Evolutionary conservation across 2,329 filamentous ascomycete species (phyloP).

Genomic region (Curvularia verruculosa): DNA sequence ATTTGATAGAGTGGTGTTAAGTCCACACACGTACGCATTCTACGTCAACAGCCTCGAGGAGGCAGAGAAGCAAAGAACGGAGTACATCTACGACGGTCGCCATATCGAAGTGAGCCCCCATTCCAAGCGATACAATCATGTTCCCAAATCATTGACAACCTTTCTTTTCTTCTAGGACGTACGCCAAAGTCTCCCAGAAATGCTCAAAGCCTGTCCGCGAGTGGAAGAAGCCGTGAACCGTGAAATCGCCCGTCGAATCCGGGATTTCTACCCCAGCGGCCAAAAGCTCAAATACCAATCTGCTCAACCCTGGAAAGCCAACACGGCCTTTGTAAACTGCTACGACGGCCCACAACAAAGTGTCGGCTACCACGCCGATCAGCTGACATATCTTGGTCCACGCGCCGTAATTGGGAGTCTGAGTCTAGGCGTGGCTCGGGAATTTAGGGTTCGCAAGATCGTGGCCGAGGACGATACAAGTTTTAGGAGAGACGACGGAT

Average conservation of each 20-base stretch:
- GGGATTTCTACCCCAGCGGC: constrained; percentile 68
- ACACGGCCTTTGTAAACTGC: constrained; percentile 93
- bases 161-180: constrained; percentile 60
- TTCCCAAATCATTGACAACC: no score
- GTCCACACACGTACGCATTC: constrained; percentile 82
- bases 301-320: constrained; percentile 75
- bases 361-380: constrained; percentile 92
- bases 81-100: constrained; percentile 86
- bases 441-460: constrained; percentile 85
- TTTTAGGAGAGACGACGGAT: constrained; percentile 46
- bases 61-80: constrained; percentile 70
- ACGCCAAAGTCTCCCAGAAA: constrained; percentile 74
- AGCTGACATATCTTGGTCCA: constrained; percentile 90
- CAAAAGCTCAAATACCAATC: constrained; percentile 81
- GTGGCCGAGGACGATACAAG: constrained; percentile 65
- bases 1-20: constrained; percentile 85
- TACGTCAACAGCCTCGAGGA: constrained; percentile 80
- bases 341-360: constrained; percentile 81
- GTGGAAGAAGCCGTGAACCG: constrained; percentile 79
- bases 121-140: no score
- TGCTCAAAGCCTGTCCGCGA: constrained; percentile 69
- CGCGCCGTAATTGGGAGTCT: constrained; percentile 87
- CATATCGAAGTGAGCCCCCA: constrained; percentile 61
- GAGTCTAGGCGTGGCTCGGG: constrained; percentile 87
- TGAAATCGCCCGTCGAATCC: constrained; percentile 75